Percentiles rank a stretch among this genome's conserved stretches.
Conservation (phyloP, 805 yeast genomes). For the Candida ficus region DNA sequence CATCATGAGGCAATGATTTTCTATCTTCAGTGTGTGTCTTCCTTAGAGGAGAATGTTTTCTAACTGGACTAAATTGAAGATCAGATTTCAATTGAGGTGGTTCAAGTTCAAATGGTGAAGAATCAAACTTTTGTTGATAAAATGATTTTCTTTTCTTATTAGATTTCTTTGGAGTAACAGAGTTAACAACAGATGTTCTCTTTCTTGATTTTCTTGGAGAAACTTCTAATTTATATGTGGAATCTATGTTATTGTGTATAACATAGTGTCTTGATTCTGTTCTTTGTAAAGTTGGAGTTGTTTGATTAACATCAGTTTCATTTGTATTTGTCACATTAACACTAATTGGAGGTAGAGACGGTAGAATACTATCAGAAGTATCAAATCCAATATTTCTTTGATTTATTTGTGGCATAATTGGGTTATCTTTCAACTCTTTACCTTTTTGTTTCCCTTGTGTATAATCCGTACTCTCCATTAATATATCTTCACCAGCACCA, state of each 20-base stretch:
- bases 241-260: constrained; percentile 21
- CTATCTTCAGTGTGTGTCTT: constrained; percentile 3
- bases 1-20: not conserved
- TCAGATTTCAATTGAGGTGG: constrained; percentile 25
- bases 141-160: constrained; percentile 23
- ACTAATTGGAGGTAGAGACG: constrained; percentile 20
- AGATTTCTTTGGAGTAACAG: constrained; percentile 20
- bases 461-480: constrained; percentile 23
- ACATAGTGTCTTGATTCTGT: constrained; percentile 16
- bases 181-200: constrained; percentile 15
- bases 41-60: constrained; percentile 12
- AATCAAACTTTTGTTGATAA: constrained; percentile 23
- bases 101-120: constrained; percentile 26
- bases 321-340: constrained; percentile 22
- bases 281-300: constrained; percentile 22
- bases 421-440: constrained; percentile 13
- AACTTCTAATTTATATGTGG: constrained; percentile 20
- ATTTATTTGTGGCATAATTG: constrained; percentile 23
- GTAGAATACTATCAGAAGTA: constrained; percentile 24
- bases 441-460: constrained; percentile 12
- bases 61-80: constrained; percentile 21
- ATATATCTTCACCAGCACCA: constrained; percentile 11
- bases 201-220: constrained; percentile 21
- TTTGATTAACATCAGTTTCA: constrained; percentile 24
- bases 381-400: constrained; percentile 20